A percentile compares a stretch with the other conserved stretches of the same genome.
Conservation (phyloP, 2,329 filamentous ascomycete genomes). For the Pleomassaria siparia region DNA sequence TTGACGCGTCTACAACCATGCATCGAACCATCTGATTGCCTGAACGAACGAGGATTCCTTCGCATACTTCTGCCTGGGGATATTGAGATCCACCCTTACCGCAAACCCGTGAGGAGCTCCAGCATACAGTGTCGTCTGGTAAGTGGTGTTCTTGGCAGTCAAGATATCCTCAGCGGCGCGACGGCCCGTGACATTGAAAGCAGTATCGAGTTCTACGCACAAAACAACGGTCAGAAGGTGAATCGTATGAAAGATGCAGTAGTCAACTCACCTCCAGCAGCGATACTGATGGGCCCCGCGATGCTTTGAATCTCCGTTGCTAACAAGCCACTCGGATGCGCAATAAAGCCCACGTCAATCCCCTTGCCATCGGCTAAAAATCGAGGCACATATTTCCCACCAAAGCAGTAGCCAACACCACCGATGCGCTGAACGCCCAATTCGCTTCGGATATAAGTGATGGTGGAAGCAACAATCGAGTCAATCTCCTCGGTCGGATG, state of each 20-base stretch:
- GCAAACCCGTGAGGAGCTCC: conserved; percentile 39
- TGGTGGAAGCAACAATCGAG: conserved; percentile 51
- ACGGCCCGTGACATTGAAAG: conserved; percentile 15
- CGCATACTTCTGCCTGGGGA: conserved; percentile 32
- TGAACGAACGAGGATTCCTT: conserved; percentile 38
- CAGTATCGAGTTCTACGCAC: conserved; percentile 17
- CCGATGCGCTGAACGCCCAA: conserved; percentile 59
- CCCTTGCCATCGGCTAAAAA: conserved; percentile 56
- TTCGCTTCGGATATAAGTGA: conserved; percentile 61
- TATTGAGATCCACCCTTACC: conserved; percentile 30
- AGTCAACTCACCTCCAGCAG: conserved; percentile 50
- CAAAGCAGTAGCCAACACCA: conserved; percentile 73
- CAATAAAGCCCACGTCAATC: conserved; percentile 66
- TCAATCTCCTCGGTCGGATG: conserved; percentile 50
- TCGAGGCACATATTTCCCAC: conserved; percentile 70
- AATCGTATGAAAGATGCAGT: conserved; percentile 10
- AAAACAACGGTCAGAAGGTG: background rate
- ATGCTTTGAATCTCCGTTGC: conserved; percentile 67
- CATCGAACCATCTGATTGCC: conserved; percentile 38
- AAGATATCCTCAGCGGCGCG: conserved; percentile 28
- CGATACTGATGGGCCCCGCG: conserved; percentile 68
- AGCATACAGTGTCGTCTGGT: conserved; percentile 34
- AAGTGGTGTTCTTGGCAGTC: conserved; percentile 29
- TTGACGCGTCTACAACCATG: conserved; percentile 22
- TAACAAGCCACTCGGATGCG: conserved; percentile 70